Conservation (phyloP, 2,329 filamentous ascomycete genomes). For the Cladosporium sp. region DNA sequence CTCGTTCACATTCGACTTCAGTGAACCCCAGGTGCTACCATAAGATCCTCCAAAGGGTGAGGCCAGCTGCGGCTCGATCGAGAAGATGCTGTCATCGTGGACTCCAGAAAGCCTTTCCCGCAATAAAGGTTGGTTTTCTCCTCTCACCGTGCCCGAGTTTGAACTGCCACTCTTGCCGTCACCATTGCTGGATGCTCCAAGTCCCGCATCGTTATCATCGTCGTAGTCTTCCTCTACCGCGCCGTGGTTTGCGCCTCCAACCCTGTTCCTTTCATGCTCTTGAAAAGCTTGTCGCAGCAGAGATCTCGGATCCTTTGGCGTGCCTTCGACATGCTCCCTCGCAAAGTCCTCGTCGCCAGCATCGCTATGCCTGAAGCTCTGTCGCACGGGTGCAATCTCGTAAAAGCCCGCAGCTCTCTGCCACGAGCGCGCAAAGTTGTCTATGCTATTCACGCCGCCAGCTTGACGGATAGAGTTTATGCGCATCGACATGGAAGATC, state of each 20-base stretch:
- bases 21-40: conserved; percentile 58
- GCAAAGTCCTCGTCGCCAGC: conserved; percentile 44
- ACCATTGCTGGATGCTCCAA: not conserved
- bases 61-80: conserved; percentile 53
- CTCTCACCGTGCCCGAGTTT: not conserved
- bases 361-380: conserved; percentile 59
- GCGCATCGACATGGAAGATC: conserved; percentile 49
- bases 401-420: conserved; percentile 83
- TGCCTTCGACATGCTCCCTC: conserved; percentile 29
- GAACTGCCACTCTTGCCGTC: not conserved
- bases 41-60: conserved; percentile 71
- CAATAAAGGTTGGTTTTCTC: conserved; percentile 20
- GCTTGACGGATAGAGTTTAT: conserved; percentile 58
- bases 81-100: conserved; percentile 43
- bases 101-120: conserved; percentile 25
- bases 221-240: conserved; percentile 26
- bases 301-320: conserved; percentile 38
- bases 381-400: conserved; percentile 77
- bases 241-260: conserved; percentile 21
- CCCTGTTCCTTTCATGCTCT: conserved; percentile 20
- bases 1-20: conserved; percentile 54
- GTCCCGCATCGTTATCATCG: conserved; percentile 18
- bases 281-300: conserved; percentile 40
- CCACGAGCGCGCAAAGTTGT: conserved; percentile 90
- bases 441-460: conserved; percentile 88